Percentiles rank a stretch among this genome's conserved stretches.
Conservation (phyloP, 164 flowering plant species). For the Akebia trifoliata region DNA sequence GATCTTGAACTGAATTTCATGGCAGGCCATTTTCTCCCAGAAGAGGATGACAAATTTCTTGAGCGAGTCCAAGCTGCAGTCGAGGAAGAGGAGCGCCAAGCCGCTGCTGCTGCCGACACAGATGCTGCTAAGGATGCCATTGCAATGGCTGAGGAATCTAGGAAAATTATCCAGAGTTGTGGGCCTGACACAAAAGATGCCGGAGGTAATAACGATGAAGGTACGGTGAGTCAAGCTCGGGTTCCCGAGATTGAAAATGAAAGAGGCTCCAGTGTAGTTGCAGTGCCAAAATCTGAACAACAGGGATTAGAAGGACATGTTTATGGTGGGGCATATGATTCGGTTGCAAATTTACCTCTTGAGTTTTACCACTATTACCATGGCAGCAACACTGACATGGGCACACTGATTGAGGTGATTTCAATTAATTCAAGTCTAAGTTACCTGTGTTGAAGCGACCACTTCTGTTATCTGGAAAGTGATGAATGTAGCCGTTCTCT, state of each 20-base stretch:
- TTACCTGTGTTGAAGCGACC: background rate
- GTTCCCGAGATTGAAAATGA: slow-evolving; percentile 15
- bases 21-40: slow-evolving; percentile 92
- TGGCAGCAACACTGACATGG: slow-evolving; percentile 90
- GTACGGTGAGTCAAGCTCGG: slow-evolving; percentile 17
- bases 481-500: background rate
- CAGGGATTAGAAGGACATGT: slow-evolving; percentile 29
- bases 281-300: slow-evolving; percentile 23
- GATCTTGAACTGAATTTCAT: background rate
- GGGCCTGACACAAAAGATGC: slow-evolving; percentile 26
- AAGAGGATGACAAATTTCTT: slow-evolving; percentile 95
- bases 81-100: slow-evolving; percentile 97
- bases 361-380: slow-evolving; percentile 95
- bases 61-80: slow-evolving; percentile 89
- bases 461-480: background rate
- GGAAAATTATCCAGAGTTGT: slow-evolving; percentile 34
- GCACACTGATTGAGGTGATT: slow-evolving; percentile 88
- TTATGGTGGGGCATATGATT: slow-evolving; percentile 38
- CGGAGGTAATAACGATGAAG: slow-evolving; percentile 16
- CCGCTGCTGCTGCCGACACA: slow-evolving; percentile 66
- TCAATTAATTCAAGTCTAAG: slow-evolving; percentile 3
- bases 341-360: slow-evolving; percentile 54
- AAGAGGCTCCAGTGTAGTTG: slow-evolving; percentile 9
- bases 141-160: slow-evolving; percentile 71
- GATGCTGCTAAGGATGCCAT: slow-evolving; percentile 87